phyloP scores from a whole-genome alignment of 202 grass and related monocot species.

The Digitaria exilis region DNA sequence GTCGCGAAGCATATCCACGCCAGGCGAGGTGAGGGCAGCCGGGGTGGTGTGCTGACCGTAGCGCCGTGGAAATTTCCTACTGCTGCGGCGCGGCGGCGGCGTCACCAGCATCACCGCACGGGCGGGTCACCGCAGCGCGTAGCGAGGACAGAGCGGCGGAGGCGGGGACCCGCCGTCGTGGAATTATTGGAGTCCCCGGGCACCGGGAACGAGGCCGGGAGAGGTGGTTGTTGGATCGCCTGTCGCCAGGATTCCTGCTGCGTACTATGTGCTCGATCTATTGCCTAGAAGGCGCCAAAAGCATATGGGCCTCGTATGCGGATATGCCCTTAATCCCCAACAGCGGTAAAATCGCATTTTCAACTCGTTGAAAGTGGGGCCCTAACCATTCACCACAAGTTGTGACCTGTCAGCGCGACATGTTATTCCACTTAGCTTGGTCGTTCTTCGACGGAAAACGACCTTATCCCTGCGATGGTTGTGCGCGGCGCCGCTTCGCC shows the following conservation, averaged over 20 bases:
- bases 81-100: slow-evolving; percentile 8
- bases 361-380: too few species aligned
- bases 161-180: not conserved
- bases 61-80: slow-evolving; percentile 11
- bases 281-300: not conserved
- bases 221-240: not conserved
- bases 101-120: not conserved
- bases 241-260: not conserved
- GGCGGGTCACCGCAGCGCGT: slow-evolving; percentile 28
- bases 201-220: not conserved
- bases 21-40: not conserved
- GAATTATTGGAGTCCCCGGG: slow-evolving; percentile 44
- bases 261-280: not conserved
- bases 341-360: too few species aligned
- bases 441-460: too few species aligned
- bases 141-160: slow-evolving; percentile 16
- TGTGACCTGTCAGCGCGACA: too few species aligned
- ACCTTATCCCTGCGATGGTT: too few species aligned
- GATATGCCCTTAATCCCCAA: too few species aligned
- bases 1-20: slow-evolving; percentile 29
- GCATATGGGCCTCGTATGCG: too few species aligned
- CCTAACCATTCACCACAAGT: too few species aligned
- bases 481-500: too few species aligned
- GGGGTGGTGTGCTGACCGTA: not conserved
- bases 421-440: too few species aligned